A percentile compares a stretch with the other conserved stretches of the same genome.
Conservation (phyloP, 208 protist species). For the Phytomonas serpens region DNA sequence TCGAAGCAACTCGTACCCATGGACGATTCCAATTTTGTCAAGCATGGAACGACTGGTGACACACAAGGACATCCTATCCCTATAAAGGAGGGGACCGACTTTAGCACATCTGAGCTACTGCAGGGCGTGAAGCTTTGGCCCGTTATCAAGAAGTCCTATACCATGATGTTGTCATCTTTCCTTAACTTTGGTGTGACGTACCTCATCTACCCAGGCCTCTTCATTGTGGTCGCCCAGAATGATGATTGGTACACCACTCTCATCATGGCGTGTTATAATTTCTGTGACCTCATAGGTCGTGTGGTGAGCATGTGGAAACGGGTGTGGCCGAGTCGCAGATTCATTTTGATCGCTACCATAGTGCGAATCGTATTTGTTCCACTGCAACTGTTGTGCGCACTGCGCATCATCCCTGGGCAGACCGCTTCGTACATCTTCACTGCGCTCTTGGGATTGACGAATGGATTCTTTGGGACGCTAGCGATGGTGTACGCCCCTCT, state of each 20-base stretch:
- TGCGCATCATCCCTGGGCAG: constrained; percentile 39
- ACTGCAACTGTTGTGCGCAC: constrained; percentile 64
- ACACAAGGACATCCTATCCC: background rate
- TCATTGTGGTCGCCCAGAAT: constrained; percentile 38
- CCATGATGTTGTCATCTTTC: constrained; percentile 67
- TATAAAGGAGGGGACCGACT: constrained; percentile 9
- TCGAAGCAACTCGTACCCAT: background rate
- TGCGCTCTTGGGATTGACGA: constrained; percentile 42
- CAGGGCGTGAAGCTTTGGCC: constrained; percentile 46
- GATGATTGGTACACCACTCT: constrained; percentile 65
- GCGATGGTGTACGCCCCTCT: constrained; percentile 69
- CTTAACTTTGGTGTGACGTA: constrained; percentile 60
- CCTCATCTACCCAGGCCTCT: constrained; percentile 70
- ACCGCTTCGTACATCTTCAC: constrained; percentile 46
- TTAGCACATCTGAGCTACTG: constrained; percentile 58
- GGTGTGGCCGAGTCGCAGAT: constrained; percentile 32
- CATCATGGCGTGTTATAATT: constrained; percentile 68
- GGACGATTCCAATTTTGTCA: background rate
- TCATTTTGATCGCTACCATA: constrained; percentile 26
- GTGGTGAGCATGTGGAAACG: constrained; percentile 30
- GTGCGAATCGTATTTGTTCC: constrained; percentile 57
- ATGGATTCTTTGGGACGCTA: constrained; percentile 69
- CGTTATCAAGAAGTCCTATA: constrained; percentile 61
- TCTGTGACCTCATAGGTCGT: constrained; percentile 49
- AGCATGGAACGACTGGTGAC: background rate